Evolutionary conservation across 805 yeast species (phyloP).

Genomic region (Ogataea henricii): DNA sequence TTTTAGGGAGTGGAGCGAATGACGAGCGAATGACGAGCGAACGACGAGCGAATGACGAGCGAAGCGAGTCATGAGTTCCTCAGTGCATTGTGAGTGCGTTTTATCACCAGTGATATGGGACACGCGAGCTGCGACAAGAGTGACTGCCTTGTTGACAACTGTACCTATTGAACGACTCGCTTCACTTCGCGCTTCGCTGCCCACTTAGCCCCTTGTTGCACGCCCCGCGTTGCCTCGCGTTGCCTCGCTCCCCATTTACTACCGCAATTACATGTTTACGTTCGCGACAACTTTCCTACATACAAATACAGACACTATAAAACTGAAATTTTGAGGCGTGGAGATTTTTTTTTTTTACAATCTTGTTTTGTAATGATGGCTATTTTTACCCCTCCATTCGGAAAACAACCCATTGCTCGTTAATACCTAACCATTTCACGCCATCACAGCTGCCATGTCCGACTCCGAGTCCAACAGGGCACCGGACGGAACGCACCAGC

Average conservation of each 20-base stretch:
- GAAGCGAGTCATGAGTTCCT: neutral
- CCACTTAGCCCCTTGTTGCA: too few relatives aligned
- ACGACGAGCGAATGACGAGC: neutral
- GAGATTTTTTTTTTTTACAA: neutral
- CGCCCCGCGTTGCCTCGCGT: too few relatives aligned
- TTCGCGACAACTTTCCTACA: slow-evolving; percentile 3
- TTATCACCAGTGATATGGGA: too few relatives aligned
- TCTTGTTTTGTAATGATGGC: neutral
- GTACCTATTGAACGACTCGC: too few relatives aligned
- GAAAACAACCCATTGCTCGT: neutral
- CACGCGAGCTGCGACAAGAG: too few relatives aligned
- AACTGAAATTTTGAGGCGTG: neutral
- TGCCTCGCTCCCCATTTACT: neutral
- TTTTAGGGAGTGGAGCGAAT: too few relatives aligned
- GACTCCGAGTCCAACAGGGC: slow-evolving; percentile 12
- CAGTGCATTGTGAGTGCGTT: too few relatives aligned
- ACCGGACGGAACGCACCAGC: neutral
- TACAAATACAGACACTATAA: neutral
- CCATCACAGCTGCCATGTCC: slow-evolving; percentile 8
- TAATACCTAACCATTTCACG: neutral
- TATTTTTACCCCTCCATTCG: neutral
- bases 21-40: neutral
- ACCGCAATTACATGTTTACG: neutral
- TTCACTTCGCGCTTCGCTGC: too few relatives aligned
- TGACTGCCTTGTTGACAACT: too few relatives aligned